Percentiles rank a stretch among this genome's conserved stretches.
Conservation (phyloP, 192 early-diverging fungal species). For the Blastocladiella britannica region DNA sequence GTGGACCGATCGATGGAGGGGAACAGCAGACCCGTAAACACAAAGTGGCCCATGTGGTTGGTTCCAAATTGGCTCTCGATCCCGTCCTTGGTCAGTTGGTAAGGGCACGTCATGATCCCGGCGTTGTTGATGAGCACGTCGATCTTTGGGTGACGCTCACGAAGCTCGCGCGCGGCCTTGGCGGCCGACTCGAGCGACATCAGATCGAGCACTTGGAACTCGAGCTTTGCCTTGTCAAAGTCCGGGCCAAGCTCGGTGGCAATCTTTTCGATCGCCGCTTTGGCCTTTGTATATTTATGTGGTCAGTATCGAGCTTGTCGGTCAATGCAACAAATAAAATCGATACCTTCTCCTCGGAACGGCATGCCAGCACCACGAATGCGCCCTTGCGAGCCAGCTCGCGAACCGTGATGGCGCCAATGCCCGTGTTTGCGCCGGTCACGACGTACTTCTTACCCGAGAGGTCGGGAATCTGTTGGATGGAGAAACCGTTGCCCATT, state of each 20-base stretch:
- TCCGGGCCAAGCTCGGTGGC: slow-evolving; percentile 9
- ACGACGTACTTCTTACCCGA: not conserved
- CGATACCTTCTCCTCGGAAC: not conserved
- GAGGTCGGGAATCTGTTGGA: not conserved
- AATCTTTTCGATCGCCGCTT: slow-evolving; percentile 8
- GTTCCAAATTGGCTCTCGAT: slow-evolving; percentile 22
- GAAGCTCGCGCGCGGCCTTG: slow-evolving; percentile 6
- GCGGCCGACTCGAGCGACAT: slow-evolving; percentile 9
- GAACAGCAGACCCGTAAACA: slow-evolving; percentile 12
- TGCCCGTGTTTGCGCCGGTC: not conserved
- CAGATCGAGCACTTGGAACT: slow-evolving; percentile 18
- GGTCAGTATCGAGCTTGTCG: too few relatives aligned
- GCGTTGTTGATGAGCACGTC: slow-evolving; percentile 20
- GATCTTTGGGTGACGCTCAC: slow-evolving; percentile 6
- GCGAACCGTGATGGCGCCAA: not conserved
- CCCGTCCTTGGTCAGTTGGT: slow-evolving; percentile 16
- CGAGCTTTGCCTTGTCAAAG: slow-evolving; percentile 5
- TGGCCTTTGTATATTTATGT: too few relatives aligned
- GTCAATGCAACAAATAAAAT: too few relatives aligned
- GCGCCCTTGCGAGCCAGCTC: not conserved
- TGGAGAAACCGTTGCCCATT: not conserved
- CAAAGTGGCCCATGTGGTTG: slow-evolving; percentile 26
- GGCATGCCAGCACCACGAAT: not conserved
- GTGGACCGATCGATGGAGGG: not conserved
- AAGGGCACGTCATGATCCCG: slow-evolving; percentile 14